These are phyloP conservation scores for Stentor roeselii DNA, from an alignment of 73 alveolate genomes.

Conservation along the genomic window DNA sequence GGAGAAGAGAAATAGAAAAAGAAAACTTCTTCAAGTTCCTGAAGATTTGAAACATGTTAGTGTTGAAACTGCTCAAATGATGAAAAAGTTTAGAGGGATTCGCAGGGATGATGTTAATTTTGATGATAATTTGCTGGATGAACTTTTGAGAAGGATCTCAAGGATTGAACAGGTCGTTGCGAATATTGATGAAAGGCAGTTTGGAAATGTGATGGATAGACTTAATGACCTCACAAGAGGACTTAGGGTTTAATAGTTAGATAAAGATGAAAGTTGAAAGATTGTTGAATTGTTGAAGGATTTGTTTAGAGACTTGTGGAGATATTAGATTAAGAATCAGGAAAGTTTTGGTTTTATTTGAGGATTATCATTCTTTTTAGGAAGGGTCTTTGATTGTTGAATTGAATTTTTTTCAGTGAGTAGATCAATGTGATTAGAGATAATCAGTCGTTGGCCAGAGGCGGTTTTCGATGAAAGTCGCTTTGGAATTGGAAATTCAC, in stretches of 20 bases:
- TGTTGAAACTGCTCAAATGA: neutral
- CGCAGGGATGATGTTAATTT: neutral
- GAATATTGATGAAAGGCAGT: neutral
- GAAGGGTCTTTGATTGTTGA: too few species aligned
- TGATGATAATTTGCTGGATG: neutral
- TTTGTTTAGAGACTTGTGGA: constrained; percentile 13
- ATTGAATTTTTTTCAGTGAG: too few species aligned
- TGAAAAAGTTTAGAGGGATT: neutral
- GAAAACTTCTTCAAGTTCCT: neutral
- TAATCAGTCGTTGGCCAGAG: too few species aligned
- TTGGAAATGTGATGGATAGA: neutral
- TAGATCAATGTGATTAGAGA: too few species aligned
- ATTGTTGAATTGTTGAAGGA: too few species aligned
- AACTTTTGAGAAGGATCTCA: neutral
- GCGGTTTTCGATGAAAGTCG: too few species aligned
- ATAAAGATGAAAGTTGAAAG: too few species aligned
- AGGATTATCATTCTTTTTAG: too few species aligned
- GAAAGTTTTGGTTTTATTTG: too few species aligned
- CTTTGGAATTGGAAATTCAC: too few species aligned
- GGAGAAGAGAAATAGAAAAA: neutral
- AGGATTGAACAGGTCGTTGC: neutral
- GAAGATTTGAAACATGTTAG: neutral
- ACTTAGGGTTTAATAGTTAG: neutral
- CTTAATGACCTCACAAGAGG: neutral
- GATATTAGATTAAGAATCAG: neutral